Evolutionary conservation across 177 flowering plant genomes (phyloP).

Genomic region (Telopea speciosissima): DNA sequence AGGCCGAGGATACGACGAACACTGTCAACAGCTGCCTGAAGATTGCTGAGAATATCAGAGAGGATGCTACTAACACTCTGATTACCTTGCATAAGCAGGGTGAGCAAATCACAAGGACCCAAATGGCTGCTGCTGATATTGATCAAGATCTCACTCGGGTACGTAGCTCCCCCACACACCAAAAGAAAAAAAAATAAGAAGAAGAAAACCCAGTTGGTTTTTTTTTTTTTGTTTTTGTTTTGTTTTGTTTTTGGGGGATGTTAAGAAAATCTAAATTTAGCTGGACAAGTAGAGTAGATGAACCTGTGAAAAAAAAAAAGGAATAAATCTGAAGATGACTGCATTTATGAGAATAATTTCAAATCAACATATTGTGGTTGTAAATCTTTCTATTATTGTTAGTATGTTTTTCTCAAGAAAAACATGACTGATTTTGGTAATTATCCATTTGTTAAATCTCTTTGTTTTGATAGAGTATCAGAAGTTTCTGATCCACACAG

Average conservation of each 20-base stretch:
- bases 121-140: conserved; percentile 48
- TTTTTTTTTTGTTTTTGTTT: too few relatives aligned
- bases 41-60: conserved; percentile 82
- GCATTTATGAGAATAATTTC: too few relatives aligned
- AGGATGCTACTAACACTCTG: conserved; percentile 68
- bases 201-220: too few relatives aligned
- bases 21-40: conserved; percentile 58
- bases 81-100: conserved; percentile 85
- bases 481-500: neutral
- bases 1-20: conserved; percentile 71
- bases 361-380: neutral
- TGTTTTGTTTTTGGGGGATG: too few relatives aligned
- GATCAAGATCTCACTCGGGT: conserved; percentile 83
- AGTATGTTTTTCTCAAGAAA: neutral
- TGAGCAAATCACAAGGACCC: conserved; percentile 84
- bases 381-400: neutral
- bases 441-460: neutral
- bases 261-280: neutral
- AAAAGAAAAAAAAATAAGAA: too few relatives aligned
- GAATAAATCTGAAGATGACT: neutral
- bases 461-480: too few relatives aligned
- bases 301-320: neutral
- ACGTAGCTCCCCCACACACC: neutral
- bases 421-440: neutral
- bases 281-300: neutral